Conservation (phyloP, 1,284 basidiomycete species). For the Ceratobasidium sp. region DNA sequence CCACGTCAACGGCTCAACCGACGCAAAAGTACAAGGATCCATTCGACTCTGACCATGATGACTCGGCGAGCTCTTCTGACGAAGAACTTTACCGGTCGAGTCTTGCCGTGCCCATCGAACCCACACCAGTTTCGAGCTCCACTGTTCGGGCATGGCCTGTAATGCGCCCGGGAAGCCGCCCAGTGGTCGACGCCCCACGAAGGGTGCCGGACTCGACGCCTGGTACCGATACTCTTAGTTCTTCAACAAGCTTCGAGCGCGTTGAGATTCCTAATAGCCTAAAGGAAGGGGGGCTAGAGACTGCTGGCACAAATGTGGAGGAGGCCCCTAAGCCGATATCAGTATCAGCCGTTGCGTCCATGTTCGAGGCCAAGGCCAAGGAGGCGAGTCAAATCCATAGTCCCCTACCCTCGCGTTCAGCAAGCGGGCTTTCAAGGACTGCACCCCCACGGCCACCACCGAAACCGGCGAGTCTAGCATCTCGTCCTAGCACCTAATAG, state of each 20-base stretch:
- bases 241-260: constrained; percentile 38
- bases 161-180: constrained; percentile 18
- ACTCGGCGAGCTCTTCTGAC: constrained; percentile 83
- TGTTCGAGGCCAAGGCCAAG: constrained; percentile 41
- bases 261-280: constrained; percentile 33
- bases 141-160: constrained; percentile 35
- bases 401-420: constrained; percentile 10
- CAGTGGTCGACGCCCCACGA: background rate
- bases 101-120: constrained; percentile 72
- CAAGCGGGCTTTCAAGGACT: constrained; percentile 30
- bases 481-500: constrained; percentile 31
- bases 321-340: constrained; percentile 21
- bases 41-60: constrained; percentile 61
- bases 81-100: constrained; percentile 73
- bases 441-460: constrained; percentile 40
- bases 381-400: constrained; percentile 4
- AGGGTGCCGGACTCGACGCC: background rate
- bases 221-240: constrained; percentile 15
- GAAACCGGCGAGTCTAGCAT: constrained; percentile 34
- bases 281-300: constrained; percentile 24
- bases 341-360: constrained; percentile 32
- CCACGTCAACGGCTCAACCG: background rate
- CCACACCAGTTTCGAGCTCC: constrained; percentile 51
- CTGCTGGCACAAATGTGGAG: background rate
- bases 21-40: constrained; percentile 38